Conservation (phyloP, 768 basidiomycete species). For the Saitozyma sp. region DNA sequence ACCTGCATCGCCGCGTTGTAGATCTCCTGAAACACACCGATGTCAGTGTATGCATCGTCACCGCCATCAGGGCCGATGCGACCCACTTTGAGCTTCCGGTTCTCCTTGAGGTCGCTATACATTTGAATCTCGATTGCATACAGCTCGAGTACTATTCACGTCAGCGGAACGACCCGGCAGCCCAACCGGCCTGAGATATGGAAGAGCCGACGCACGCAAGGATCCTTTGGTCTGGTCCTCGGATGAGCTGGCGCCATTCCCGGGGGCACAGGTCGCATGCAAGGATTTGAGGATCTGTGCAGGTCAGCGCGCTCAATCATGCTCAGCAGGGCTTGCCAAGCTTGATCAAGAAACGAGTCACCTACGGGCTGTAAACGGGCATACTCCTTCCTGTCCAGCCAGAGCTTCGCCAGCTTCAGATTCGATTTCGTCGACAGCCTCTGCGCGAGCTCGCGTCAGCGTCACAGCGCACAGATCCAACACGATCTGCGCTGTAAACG, state of each 20-base stretch:
- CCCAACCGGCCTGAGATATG: background rate
- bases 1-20: constrained; percentile 93
- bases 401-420: constrained; percentile 92
- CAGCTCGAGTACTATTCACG: constrained; percentile 72
- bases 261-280: constrained; percentile 47
- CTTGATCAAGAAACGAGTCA: background rate
- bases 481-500: constrained; percentile 6
- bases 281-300: constrained; percentile 47
- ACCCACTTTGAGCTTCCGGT: constrained; percentile 87
- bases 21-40: constrained; percentile 67
- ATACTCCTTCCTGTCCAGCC: constrained; percentile 94
- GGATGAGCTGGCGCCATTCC: constrained; percentile 41
- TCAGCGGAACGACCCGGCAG: background rate
- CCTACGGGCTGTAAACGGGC: constrained; percentile 73
- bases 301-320: constrained; percentile 6
- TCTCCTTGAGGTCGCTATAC: constrained; percentile 95
- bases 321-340: background rate
- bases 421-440: constrained; percentile 93
- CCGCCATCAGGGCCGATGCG: background rate
- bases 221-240: constrained; percentile 83
- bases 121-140: constrained; percentile 99
- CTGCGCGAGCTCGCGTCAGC: constrained; percentile 54
- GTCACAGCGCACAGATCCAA: background rate
- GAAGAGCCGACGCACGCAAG: constrained; percentile 55
- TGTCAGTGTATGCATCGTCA: constrained; percentile 3